Percentiles rank a stretch among this genome's conserved stretches.
These are phyloP conservation scores for Phytophthora cajani DNA, from an alignment of 352 stramenopile genomes.

Conservation along the genomic window DNA sequence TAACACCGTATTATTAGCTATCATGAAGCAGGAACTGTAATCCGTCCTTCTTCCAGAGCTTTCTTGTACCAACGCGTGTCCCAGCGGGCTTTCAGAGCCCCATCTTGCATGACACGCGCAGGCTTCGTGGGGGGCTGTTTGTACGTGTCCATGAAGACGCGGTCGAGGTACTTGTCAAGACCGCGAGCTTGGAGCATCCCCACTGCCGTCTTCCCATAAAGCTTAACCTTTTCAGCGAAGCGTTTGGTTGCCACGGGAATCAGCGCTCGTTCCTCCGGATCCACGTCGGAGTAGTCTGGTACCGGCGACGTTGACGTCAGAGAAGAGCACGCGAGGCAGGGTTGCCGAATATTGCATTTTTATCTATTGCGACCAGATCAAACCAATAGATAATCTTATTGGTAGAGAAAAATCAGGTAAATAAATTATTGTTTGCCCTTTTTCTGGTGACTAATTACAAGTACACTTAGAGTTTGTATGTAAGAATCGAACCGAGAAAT, in stretches of 20 bases:
- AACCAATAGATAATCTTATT: no score
- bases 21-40: not conserved
- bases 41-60: not conserved
- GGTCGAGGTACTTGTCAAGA: not conserved
- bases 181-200: not conserved
- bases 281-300: not conserved
- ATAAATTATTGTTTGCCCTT: no score
- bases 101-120: not conserved
- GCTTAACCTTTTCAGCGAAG: not conserved
- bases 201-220: not conserved
- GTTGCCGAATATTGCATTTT: no score
- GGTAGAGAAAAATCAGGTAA: no score
- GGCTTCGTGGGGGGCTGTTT: not conserved
- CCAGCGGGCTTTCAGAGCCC: not conserved
- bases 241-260: not conserved
- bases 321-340: not conserved
- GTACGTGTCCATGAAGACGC: not conserved
- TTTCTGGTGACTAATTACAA: no score
- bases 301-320: not conserved
- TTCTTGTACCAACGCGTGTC: not conserved
- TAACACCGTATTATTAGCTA: not conserved
- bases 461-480: no score
- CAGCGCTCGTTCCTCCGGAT: not conserved
- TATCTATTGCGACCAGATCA: no score
- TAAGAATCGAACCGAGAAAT: no score